Evolutionary conservation across 2,329 filamentous ascomycete genomes (phyloP).

Genomic region (Helicocarpus griseus): DNA sequence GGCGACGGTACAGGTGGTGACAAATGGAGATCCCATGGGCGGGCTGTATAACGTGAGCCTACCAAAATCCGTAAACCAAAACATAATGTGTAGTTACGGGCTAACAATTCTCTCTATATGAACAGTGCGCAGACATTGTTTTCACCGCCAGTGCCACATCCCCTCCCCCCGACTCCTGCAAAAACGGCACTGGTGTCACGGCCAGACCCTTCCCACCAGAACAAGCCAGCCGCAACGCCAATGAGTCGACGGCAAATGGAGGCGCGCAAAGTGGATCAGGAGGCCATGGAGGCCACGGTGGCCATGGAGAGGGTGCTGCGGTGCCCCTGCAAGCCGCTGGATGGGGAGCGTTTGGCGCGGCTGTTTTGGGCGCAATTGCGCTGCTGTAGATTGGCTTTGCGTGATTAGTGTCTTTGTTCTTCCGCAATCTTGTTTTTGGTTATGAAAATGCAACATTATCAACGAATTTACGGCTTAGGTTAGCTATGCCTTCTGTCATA

Average conservation of each 20-base stretch:
- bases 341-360: slow-evolving; percentile 29
- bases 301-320: slow-evolving; percentile 15
- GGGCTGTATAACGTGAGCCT: slow-evolving; percentile 56
- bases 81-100: background rate
- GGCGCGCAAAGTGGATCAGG: slow-evolving; percentile 18
- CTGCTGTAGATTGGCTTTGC: slow-evolving; percentile 15
- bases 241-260: slow-evolving; percentile 30
- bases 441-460: no score
- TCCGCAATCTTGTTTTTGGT: no score
- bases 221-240: slow-evolving; percentile 33
- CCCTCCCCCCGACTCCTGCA: slow-evolving; percentile 42
- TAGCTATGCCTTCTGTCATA: no score
- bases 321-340: slow-evolving; percentile 24
- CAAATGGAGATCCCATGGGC: slow-evolving; percentile 46
- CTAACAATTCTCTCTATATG: no score
- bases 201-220: slow-evolving; percentile 33
- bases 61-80: no score
- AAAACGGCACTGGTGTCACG: slow-evolving; percentile 48
- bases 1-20: slow-evolving; percentile 61
- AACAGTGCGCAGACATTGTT: slow-evolving; percentile 62
- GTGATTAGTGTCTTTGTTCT: background rate
- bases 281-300: background rate
- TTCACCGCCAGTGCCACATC: slow-evolving; percentile 48
- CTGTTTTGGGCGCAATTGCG: slow-evolving; percentile 23
- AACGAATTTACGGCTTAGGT: no score